These are phyloP conservation scores for Silene coronaria DNA, from an alignment of 179 eudicot genomes.

Conservation along the genomic window DNA sequence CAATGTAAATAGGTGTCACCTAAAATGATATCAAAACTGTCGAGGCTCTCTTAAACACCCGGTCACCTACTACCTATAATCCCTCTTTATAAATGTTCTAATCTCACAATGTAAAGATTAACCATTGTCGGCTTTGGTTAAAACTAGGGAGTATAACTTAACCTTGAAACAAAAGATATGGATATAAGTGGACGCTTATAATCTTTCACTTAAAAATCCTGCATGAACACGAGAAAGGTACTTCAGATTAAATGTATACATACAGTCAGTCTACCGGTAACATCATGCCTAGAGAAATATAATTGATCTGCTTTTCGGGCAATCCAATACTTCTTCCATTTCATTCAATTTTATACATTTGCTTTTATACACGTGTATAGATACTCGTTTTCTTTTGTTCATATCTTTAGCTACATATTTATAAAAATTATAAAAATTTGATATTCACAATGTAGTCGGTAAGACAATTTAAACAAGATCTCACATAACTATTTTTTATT, in stretches of 20 bases:
- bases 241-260: conserved; percentile 51
- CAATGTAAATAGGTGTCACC: not conserved
- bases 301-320: no score
- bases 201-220: conserved; percentile 69
- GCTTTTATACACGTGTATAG: no score
- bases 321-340: no score
- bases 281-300: conserved; percentile 8
- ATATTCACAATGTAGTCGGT: no score
- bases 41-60: not conserved
- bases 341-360: no score
- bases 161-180: not conserved
- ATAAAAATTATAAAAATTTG: no score
- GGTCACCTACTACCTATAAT: not conserved
- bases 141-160: not conserved
- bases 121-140: not conserved
- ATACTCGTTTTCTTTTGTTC: no score
- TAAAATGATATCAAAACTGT: not conserved
- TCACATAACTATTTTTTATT: no score
- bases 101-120: not conserved
- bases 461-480: no score
- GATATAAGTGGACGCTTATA: no score
- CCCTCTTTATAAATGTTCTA: not conserved
- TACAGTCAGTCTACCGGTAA: conserved; percentile 14
- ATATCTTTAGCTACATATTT: no score
- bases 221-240: conserved; percentile 72